Evolutionary conservation across 164 flowering plant species (phyloP), one percentile per base, ranked within the genome.

Genomic region (Annona cherimola): DNA sequence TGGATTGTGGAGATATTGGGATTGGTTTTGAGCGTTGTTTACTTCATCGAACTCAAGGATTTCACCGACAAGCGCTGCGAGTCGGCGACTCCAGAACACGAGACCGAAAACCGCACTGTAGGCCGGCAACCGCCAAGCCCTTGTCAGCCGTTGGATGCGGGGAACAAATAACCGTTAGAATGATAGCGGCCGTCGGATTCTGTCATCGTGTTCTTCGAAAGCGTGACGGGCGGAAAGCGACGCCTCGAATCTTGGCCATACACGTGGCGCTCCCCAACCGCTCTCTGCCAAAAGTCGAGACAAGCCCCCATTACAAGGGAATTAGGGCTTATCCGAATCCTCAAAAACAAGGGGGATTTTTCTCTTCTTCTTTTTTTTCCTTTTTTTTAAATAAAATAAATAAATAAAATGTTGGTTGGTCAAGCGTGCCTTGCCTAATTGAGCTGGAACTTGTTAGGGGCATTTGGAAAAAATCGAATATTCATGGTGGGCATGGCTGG

Each of bases 51-150:
- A 26, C 35, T 26, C 35, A 26, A 26, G 35, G 35, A 69, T 55
- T 69, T 57, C 55, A 39, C 72, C 72, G 72, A 69, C 72, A 69
- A 69, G 63, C 72, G 61, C 20, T 59, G 2, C 50, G 35, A 20
- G 5, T 69, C 42, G 61, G 64, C 57, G 35, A 69, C 35, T 26
- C 35, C 35, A 26, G 35, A 42, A 63, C 40, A 68, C 75, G 8
- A 75, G 69, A 69, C 72, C 71, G 66, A 42, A 11, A n/a, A 71
- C 80, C 73, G 79, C 60, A 63, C 80, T 75, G 79, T 63, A 63
- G 86, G 89, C 79, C 89, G 86, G 91, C 85, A 73, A 68, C 91
- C 91, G 89, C 86, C 88, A 42, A 69, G 60, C 7, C 62, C 66
- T 70, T 43, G 5, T 4, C 0, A 69, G 75, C 85, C 91, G 81